Percentiles rank a stretch among this genome's conserved stretches.
Evolutionary conservation across 2,329 filamentous ascomycete species (phyloP).

Genomic region (Pseudogymnoascus sp.): DNA sequence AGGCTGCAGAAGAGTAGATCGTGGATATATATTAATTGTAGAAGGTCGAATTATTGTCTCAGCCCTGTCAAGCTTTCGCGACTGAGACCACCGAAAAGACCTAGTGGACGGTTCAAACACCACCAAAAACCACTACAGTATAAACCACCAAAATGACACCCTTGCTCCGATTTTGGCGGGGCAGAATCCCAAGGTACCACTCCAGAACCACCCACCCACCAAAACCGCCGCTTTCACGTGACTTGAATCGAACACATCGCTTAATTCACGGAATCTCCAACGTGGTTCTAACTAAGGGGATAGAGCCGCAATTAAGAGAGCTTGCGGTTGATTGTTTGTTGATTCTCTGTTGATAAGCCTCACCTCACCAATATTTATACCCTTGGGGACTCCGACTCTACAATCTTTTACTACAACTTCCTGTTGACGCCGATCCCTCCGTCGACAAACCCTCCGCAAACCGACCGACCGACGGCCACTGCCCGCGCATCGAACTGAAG

Average conservation of each 20-base stretch:
- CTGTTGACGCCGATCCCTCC: constrained; percentile 9
- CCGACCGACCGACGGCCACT: constrained; percentile 12
- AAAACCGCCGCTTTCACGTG: not conserved
- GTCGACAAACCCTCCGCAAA: constrained; percentile 6
- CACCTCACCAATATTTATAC: not conserved
- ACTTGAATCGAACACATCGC: not conserved
- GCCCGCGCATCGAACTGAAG: constrained; percentile 3
- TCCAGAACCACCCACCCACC: not conserved
- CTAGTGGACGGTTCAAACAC: not conserved
- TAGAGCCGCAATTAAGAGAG: constrained; percentile 5
- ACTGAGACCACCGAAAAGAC: not conserved
- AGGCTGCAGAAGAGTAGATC: not conserved
- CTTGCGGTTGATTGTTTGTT: constrained; percentile 1
- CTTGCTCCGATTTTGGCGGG: constrained; percentile 5
- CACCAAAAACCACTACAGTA: not conserved
- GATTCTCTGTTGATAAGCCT: not conserved
- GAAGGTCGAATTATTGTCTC: constrained; percentile 2
- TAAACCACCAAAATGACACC: not conserved
- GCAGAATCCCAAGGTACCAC: constrained; percentile 5
- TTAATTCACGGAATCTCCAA: constrained; percentile 11
- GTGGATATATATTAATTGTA: not conserved
- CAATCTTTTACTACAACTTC: constrained; percentile 15
- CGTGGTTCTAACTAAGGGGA: constrained; percentile 13
- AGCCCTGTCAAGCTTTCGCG: constrained; percentile 13
- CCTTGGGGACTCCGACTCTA: not conserved